Evolutionary conservation across 1,284 basidiomycete genomes (phyloP), one percentile per base, ranked within the genome.

Genomic region (Cutaneotrichosporon sp.): DNA sequence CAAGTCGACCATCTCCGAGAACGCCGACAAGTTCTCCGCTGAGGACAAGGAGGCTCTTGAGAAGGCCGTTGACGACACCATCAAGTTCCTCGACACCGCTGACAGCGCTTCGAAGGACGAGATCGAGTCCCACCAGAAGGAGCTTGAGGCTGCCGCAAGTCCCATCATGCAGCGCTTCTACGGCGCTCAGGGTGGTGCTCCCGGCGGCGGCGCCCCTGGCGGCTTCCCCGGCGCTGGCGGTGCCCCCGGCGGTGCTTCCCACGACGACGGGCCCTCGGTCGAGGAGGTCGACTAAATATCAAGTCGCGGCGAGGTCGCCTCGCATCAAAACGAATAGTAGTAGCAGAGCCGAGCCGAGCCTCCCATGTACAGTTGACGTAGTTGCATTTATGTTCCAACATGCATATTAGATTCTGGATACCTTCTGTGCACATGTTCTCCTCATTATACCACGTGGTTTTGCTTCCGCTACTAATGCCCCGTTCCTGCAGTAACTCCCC

Each of bases 111-210:
- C 85, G 61, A 96, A 91, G 79, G 90, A 94, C 71, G 96, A 99
- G 80, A 94, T 97, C 79, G 87, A 91, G 76, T 82, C 48, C 0
- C 88, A 86, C 79, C 93, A 97, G 77, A 96, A 97, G 82, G 93
- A 97, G 78, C 81, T 98, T 54, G 94, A 98, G 80, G 79, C 72
- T 11, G 75, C 92, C 62, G 88, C 91, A 65, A 93, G 86, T 81
- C 92, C 92, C 46, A 93, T 94, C 42, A 47, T 67, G 63, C 41
- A 51, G 34, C n/a, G 74, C 73, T 71, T 56, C 52, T 57, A 94
- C 94, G 90, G 42, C n/a, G 84, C 87, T 78, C 88, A 87, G 78
- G 82, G 93, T 24, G 66, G 63, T 34, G 66, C 65, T 44, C 65
- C 68, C 12, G 72, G 66, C 24, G 72, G 66, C 65, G 86, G 77